These are phyloP conservation scores for Curvularia hawaiiensis DNA, from an alignment of 2,329 filamentous ascomycete species.

Conservation along the genomic window DNA sequence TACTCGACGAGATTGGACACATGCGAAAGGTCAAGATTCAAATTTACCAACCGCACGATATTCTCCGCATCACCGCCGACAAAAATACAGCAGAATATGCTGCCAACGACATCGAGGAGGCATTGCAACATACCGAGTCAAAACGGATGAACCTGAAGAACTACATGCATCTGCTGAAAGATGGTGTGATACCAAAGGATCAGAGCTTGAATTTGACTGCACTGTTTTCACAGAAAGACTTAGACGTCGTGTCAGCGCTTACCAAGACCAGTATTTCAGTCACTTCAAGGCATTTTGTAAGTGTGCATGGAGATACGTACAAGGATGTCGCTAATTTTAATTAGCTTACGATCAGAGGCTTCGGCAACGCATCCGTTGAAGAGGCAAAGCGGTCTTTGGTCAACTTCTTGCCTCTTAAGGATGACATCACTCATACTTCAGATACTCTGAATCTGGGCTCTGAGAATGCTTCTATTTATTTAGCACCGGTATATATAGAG, in stretches of 20 bases:
- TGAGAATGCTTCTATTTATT: constrained; percentile 17
- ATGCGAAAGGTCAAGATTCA: constrained; percentile 40
- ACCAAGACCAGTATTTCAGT: constrained; percentile 33
- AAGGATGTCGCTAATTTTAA: constrained; percentile 6
- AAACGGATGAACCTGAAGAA: constrained; percentile 27
- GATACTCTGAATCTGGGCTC: constrained; percentile 27
- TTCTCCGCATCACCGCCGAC: constrained; percentile 46
- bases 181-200: constrained; percentile 7
- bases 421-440: constrained; percentile 17
- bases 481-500: constrained; percentile 27
- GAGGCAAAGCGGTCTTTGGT: constrained; percentile 40
- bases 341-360: constrained; percentile 37
- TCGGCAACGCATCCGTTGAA: constrained; percentile 27
- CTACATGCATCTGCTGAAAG: constrained; percentile 27
- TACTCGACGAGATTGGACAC: constrained; percentile 36
- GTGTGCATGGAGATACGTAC: background rate
- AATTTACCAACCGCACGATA: constrained; percentile 26
- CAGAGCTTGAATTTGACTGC: constrained; percentile 11
- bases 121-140: constrained; percentile 24
- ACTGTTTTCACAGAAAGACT: constrained; percentile 21
- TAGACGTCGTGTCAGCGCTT: constrained; percentile 28
- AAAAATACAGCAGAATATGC: constrained; percentile 45
- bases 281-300: constrained; percentile 24
- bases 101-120: constrained; percentile 40
- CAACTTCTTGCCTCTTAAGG: constrained; percentile 33